Conservation (phyloP, 2,329 filamentous ascomycete species). For the Penicillium sp. region DNA sequence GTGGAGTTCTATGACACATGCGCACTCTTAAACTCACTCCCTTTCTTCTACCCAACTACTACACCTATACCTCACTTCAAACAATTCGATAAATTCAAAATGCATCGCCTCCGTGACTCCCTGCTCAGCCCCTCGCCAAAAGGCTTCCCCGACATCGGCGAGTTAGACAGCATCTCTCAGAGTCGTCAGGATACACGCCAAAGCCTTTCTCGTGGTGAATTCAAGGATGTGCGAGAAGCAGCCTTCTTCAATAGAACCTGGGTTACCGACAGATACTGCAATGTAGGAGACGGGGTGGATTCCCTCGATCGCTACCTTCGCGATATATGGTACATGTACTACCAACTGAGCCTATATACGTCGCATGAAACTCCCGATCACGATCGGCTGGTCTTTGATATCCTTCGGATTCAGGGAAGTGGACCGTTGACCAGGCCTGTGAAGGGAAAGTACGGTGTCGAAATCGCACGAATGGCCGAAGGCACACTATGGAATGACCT, state of each 20-base stretch:
- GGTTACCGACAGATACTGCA: slow-evolving; percentile 16
- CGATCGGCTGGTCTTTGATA: slow-evolving; percentile 22
- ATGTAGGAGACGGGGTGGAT: slow-evolving; percentile 16
- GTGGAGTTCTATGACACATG: too few relatives aligned
- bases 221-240: neutral
- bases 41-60: neutral
- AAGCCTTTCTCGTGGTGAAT: neutral
- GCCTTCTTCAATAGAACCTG: slow-evolving; percentile 2
- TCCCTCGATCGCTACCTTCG: slow-evolving; percentile 17
- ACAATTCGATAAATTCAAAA: neutral
- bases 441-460: slow-evolving; percentile 13
- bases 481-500: slow-evolving; percentile 26
- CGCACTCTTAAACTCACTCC: too few relatives aligned
- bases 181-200: too few relatives aligned
- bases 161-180: neutral
- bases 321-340: slow-evolving; percentile 24
- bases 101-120: slow-evolving; percentile 14
- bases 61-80: neutral
- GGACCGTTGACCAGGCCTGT: slow-evolving; percentile 16
- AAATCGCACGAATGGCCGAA: slow-evolving; percentile 23
- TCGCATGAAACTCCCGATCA: slow-evolving; percentile 15
- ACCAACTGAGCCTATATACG: slow-evolving; percentile 13
- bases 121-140: slow-evolving; percentile 10
- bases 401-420: slow-evolving; percentile 22
- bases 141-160: neutral